phyloP scores from a whole-genome alignment of 192 early-diverging fungal species.

The Coemansia biformis region DNA sequence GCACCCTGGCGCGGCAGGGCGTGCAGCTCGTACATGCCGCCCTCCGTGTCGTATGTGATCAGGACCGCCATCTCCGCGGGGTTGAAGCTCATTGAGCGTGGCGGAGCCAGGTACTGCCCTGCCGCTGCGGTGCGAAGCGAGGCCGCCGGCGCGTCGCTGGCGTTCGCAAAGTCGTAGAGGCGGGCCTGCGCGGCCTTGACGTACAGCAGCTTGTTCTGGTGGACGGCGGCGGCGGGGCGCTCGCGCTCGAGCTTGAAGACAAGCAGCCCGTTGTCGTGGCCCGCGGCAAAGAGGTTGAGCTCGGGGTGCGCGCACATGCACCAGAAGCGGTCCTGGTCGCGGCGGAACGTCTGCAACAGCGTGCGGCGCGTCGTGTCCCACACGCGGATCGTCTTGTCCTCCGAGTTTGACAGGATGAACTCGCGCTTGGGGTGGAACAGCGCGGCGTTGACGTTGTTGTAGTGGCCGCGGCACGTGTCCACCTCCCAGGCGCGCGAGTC shows the following conservation, averaged over 20 bases:
- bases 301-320: conserved; percentile 92
- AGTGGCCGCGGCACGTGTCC: conserved; percentile 98
- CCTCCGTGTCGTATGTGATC: conserved; percentile 75
- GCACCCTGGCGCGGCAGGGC: conserved; percentile 67
- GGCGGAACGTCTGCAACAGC: conserved; percentile 89
- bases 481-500: conserved; percentile 99
- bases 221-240: conserved; percentile 81
- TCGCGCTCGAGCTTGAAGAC: conserved; percentile 99
- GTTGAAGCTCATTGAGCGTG: conserved; percentile 87
- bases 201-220: conserved; percentile 82
- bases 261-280: conserved; percentile 95
- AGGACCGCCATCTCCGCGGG: conserved; percentile 89
- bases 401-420: conserved; percentile 86
- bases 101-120: conserved; percentile 66
- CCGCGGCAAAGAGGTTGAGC: conserved; percentile 96
- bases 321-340: conserved; percentile 98
- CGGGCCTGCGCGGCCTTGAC: conserved; percentile 84
- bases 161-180: conserved; percentile 72
- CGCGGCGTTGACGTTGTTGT: conserved; percentile 91
- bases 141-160: conserved; percentile 71
- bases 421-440: conserved; percentile 97
- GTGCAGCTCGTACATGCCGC: conserved; percentile 89
- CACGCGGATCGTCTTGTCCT: conserved; percentile 96
- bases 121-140: conserved; percentile 67
- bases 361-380: conserved; percentile 98